These are phyloP conservation scores for Fonsecaea monophora DNA, from an alignment of 2,329 filamentous ascomycete genomes.

Conservation along the genomic window DNA sequence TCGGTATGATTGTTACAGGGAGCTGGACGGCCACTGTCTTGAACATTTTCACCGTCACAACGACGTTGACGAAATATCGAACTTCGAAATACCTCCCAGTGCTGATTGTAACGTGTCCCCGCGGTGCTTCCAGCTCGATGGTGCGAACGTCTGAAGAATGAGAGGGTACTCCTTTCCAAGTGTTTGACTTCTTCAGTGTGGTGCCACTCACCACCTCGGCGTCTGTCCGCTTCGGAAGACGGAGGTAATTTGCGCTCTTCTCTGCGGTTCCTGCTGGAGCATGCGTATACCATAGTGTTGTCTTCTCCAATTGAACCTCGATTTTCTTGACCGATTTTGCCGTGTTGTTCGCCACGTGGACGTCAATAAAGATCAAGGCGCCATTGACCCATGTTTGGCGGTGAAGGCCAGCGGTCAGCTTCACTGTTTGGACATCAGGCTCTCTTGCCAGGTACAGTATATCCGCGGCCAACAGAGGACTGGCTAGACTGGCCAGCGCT, in stretches of 20 bases:
- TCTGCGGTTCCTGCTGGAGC: conserved; percentile 58
- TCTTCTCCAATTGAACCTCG: conserved; percentile 59
- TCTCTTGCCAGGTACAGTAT: conserved; percentile 56
- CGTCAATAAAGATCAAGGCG: conserved; percentile 61
- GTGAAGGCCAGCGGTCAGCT: conserved; percentile 60
- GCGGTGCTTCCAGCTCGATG: conserved; percentile 21
- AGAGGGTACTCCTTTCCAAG: conserved; percentile 55
- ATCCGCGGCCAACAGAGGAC: conserved; percentile 42
- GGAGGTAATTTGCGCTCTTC: conserved; percentile 58
- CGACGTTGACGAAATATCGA: conserved; percentile 61
- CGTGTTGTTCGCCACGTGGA: conserved; percentile 59
- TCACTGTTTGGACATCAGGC: conserved; percentile 52
- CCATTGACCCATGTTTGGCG: conserved; percentile 66
- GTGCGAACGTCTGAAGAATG: conserved; percentile 34
- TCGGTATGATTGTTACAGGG: conserved; percentile 63
- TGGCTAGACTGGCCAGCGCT: conserved; percentile 60
- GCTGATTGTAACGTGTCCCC: conserved; percentile 37
- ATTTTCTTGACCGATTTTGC: conserved; percentile 57
- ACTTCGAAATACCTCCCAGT: conserved; percentile 63
- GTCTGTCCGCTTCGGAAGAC: conserved; percentile 61
- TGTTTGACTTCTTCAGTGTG: conserved; percentile 52
- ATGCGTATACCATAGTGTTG: conserved; percentile 41
- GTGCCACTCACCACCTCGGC: conserved; percentile 54
- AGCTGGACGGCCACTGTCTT: conserved; percentile 61
- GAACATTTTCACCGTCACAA: conserved; percentile 53